Evolutionary conservation across 805 yeast species (phyloP), one percentile per base, ranked within the genome.

Genomic region (Nakazawaea anatomiae): DNA sequence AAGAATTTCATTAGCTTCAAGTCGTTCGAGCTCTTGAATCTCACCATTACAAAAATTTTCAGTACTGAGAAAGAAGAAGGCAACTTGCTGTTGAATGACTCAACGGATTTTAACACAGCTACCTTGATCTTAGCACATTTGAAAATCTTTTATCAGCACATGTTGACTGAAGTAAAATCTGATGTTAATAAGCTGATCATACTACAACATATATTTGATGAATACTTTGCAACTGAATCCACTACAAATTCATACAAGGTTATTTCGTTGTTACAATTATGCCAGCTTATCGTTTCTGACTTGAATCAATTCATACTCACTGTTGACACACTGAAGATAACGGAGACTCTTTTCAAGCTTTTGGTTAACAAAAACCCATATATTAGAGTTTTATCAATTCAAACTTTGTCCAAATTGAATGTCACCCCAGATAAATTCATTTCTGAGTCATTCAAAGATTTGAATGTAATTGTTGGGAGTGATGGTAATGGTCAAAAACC

Each of bases 361-460:
- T 63, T 73, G 36, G 61, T 68, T 6, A 65, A 71, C 40, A 66
- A 68, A 31, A 69, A 68, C 31, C 72, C 70, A 48, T 66, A 67
- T 36, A 59, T 75, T 6, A 69, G 83, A 52, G 63, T 73, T 5
- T 63, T 68, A 39, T 66, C 82, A 0, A 67, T 65, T 38, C 71
- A 72, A 40, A 60, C 55, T 56, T 68, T 59, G 58, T 70, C 54
- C 31, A 57, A 42, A 58, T 57, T 60, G 61, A 28, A 34, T 31
- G 34, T 34, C 34, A 42, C 49, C 29, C 14, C 28, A 6, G 43
- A 38, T 18, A 27, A 11, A 29, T 28, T 46, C 3, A 32, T 52
- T 4, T 14, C 50, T n/a, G 39, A 39, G 4, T 34, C 48, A 6
- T 50, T 50, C 35, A 14, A 31, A 6, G 40, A 39, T 12, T 39